A percentile compares a stretch with the other conserved stretches of the same genome.
These are phyloP conservation scores for Ustilaginoidea virens DNA, from an alignment of 2,329 filamentous ascomycete genomes.

Conservation along the genomic window DNA sequence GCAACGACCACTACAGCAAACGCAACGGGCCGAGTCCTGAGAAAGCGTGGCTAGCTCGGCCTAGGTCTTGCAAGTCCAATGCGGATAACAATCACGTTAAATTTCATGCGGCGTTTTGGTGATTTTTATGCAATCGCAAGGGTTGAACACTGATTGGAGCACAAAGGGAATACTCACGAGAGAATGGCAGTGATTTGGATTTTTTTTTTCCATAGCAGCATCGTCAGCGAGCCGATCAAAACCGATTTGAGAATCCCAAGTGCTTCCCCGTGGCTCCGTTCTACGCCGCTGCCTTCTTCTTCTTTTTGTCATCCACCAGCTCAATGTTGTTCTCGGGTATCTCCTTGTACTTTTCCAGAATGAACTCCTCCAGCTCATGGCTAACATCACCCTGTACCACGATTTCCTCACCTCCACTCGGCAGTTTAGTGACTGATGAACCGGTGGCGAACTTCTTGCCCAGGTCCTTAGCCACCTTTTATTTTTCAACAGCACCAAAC, in stretches of 20 bases:
- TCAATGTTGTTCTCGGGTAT: constrained; percentile 95
- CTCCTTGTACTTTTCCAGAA: constrained; percentile 75
- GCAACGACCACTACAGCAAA: constrained; percentile 24
- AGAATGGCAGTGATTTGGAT: too few species aligned
- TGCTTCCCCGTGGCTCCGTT: too few species aligned
- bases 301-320: constrained; percentile 91
- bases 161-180: too few species aligned
- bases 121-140: neutral
- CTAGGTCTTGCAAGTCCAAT: too few species aligned
- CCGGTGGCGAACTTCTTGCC: constrained; percentile 98
- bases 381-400: constrained; percentile 95
- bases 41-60: constrained; percentile 33
- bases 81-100: too few species aligned
- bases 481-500: constrained; percentile 1
- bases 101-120: neutral
- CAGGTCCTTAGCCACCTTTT: constrained; percentile 70
- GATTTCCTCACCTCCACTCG: constrained; percentile 83
- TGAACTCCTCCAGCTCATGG: constrained; percentile 83
- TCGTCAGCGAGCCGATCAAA: too few species aligned
- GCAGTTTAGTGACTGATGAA: constrained; percentile 76
- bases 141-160: too few species aligned
- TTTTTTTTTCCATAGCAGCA: too few species aligned
- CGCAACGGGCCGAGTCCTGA: constrained; percentile 36
- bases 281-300: constrained; percentile 44
- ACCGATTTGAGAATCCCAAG: too few species aligned